Percentiles rank a stretch among this genome's conserved stretches.
Conservation (phyloP, 495 filamentous ascomycete species). For the Filosporella fistucella region DNA sequence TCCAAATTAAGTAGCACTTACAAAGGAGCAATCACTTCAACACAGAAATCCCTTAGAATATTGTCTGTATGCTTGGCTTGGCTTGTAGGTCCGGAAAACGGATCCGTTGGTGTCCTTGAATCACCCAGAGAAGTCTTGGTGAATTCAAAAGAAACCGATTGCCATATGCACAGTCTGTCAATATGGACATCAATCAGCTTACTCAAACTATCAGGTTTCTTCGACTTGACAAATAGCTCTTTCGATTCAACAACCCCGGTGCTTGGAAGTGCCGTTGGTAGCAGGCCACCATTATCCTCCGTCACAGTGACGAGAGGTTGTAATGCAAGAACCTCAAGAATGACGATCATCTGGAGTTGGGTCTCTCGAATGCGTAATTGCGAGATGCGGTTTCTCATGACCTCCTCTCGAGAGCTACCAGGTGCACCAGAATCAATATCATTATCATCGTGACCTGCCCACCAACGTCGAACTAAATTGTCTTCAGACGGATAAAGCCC, state of each 20-base stretch:
- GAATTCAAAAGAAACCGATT: slow-evolving; percentile 54
- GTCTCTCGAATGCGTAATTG: slow-evolving; percentile 73
- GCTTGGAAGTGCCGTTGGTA: slow-evolving; percentile 31
- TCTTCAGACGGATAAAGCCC: slow-evolving; percentile 75
- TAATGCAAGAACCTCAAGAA: slow-evolving; percentile 81
- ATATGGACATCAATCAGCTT: slow-evolving; percentile 76
- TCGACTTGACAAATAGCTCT: slow-evolving; percentile 27
- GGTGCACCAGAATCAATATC: slow-evolving; percentile 25
- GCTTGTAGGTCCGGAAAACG: neutral
- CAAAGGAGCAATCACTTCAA: slow-evolving; percentile 92
- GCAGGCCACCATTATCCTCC: slow-evolving; percentile 29
- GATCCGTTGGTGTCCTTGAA: neutral
- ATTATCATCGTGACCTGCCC: slow-evolving; percentile 42
- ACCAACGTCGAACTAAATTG: slow-evolving; percentile 74
- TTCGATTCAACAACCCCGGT: slow-evolving; percentile 20
- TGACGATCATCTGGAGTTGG: slow-evolving; percentile 84
- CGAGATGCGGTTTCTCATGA: slow-evolving; percentile 52
- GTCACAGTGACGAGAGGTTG: slow-evolving; percentile 40
- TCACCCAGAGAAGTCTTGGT: neutral
- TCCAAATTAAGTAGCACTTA: slow-evolving; percentile 34
- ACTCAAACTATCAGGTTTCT: slow-evolving; percentile 38
- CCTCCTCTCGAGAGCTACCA: slow-evolving; percentile 45
- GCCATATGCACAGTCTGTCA: slow-evolving; percentile 94
- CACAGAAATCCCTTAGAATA: slow-evolving; percentile 65
- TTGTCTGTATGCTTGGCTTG: slow-evolving; percentile 21